Percentiles rank a stretch among this genome's conserved stretches.
These are phyloP conservation scores for Kodamaea derodonti DNA, from an alignment of 1,139 yeast genomes.

Conservation along the genomic window DNA sequence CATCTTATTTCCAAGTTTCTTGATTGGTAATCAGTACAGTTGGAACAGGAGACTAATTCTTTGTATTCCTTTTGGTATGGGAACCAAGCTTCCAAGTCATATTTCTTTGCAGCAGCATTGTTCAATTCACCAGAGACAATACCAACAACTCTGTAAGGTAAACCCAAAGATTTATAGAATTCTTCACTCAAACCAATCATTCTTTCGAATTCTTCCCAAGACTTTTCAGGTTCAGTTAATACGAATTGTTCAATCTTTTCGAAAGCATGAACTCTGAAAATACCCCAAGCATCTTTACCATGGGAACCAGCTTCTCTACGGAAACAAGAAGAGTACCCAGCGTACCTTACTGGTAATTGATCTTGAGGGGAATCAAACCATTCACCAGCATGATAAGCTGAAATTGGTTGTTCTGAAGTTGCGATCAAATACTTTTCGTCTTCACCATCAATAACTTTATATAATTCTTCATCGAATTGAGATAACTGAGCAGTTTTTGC, in stretches of 20 bases:
- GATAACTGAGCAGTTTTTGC: conserved; percentile 98
- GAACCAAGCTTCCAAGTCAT: conserved; percentile 99
- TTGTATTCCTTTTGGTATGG: conserved; percentile 98
- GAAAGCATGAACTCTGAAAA: conserved; percentile 96
- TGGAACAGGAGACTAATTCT: conserved; percentile 96
- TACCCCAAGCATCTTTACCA: conserved; percentile 99
- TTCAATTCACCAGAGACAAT: conserved; percentile 98
- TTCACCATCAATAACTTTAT: conserved; percentile 94
- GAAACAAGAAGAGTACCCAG: conserved; percentile 97
- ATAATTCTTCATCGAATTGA: conserved; percentile 95
- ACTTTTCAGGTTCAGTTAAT: conserved; percentile 94
- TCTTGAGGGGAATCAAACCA: conserved; percentile 98
- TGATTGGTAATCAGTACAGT: conserved; percentile 98
- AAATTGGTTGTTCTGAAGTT: conserved; percentile 98
- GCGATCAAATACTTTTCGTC: conserved; percentile 98
- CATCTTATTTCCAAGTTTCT: conserved; percentile 98
- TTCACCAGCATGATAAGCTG: conserved; percentile 96
- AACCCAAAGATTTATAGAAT: conserved; percentile 84
- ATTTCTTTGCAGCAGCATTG: conserved; percentile 98
- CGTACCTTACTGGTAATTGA: conserved; percentile 93
- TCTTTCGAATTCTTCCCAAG: conserved; percentile 95
- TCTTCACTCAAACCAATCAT: conserved; percentile 92
- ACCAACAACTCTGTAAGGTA: conserved; percentile 96
- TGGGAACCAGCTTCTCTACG: conserved; percentile 99
- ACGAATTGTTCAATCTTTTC: conserved; percentile 98